Percentiles rank a stretch among this genome's conserved stretches.
phyloP scores from a whole-genome alignment of 192 early-diverging fungal genomes.

The Entomortierella parvispora region DNA sequence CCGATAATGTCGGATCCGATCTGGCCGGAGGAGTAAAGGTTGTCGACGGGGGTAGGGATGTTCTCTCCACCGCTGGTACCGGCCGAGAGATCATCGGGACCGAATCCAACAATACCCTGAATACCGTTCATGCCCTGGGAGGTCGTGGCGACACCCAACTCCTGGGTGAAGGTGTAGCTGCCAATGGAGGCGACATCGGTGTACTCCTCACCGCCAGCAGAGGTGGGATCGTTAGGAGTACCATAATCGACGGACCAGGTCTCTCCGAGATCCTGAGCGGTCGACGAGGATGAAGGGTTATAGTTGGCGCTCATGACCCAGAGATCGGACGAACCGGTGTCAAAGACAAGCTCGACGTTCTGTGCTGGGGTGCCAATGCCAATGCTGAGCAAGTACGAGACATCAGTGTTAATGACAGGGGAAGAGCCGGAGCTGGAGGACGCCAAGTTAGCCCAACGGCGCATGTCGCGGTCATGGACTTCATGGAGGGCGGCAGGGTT shows the following conservation, averaged over 20 bases:
- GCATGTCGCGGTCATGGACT: not conserved
- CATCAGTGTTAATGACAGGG: constrained; percentile 20
- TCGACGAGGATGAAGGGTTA: not conserved
- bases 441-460: not conserved
- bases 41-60: constrained; percentile 35
- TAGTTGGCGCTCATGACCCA: constrained; percentile 1
- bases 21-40: constrained; percentile 18
- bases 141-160: not conserved
- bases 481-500: not conserved
- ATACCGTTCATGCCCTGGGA: constrained; percentile 13
- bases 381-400: constrained; percentile 15
- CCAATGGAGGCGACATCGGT: not conserved
- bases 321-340: constrained; percentile 20
- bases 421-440: not conserved
- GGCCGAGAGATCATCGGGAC: constrained; percentile 21
- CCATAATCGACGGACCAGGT: not conserved
- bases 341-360: constrained; percentile 34
- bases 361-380: constrained; percentile 11
- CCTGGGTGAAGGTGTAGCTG: not conserved
- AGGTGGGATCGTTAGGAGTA: too few relatives aligned
- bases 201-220: not conserved
- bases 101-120: constrained; percentile 52
- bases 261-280: not conserved
- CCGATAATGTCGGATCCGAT: constrained; percentile 51
- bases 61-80: not conserved